These are phyloP conservation scores for Phanerochaete sordida DNA, from an alignment of 768 basidiomycete genomes.

Conservation along the genomic window DNA sequence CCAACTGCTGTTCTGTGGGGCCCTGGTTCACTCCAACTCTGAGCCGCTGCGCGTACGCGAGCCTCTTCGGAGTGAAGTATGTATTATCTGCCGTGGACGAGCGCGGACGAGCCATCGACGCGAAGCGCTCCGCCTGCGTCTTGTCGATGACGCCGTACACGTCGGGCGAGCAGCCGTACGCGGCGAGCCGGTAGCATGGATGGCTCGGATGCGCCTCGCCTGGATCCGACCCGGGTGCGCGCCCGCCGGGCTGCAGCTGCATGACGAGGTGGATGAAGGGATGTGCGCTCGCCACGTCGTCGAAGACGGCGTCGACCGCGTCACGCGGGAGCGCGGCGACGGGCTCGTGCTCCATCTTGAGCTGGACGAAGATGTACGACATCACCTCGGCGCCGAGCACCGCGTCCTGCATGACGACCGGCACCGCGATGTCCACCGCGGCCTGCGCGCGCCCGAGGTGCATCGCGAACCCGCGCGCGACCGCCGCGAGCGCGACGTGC, in stretches of 20 bases:
- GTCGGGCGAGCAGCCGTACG: neutral
- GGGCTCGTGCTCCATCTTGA: conserved; percentile 12
- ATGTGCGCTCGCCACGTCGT: neutral
- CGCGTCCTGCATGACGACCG: conserved; percentile 19
- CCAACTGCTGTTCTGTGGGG: no score
- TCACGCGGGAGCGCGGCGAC: conserved; percentile 4
- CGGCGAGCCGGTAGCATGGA: neutral
- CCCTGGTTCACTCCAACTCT: no score
- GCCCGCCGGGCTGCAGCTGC: conserved; percentile 9
- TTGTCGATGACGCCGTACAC: neutral
- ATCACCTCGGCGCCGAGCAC: conserved; percentile 11
- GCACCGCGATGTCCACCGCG: conserved; percentile 25
- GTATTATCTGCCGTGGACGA: no score
- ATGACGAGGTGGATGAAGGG: conserved; percentile 20
- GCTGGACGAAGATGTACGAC: conserved; percentile 19
- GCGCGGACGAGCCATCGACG: no score
- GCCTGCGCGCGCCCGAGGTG: conserved; percentile 14
- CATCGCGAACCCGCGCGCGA: conserved; percentile 26
- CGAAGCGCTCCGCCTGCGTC: no score
- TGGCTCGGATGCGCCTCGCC: neutral
- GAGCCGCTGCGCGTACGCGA: no score
- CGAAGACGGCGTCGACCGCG: conserved; percentile 10
- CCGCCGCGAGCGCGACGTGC: conserved; percentile 17
- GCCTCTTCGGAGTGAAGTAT: no score
- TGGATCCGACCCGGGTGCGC: neutral